Conservation (phyloP, 192 early-diverging fungal genomes). For the Phycomyces blakesleeanus region DNA sequence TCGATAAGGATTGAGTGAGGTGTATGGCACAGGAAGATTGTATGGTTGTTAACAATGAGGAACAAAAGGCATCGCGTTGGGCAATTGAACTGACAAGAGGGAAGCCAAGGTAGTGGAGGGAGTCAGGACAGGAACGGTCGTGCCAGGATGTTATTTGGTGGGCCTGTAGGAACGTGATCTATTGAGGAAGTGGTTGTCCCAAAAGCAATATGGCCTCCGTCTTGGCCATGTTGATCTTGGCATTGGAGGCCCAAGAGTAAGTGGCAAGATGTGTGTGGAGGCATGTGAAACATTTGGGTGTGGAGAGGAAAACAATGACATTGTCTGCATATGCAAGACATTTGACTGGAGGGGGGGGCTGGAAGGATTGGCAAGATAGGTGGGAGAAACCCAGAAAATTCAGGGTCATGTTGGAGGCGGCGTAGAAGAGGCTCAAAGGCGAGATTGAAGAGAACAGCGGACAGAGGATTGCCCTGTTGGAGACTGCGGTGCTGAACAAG, state of each 20-base stretch:
- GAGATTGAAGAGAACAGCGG: not conserved
- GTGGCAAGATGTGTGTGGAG: not conserved
- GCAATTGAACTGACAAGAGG: not conserved
- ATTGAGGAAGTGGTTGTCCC: not conserved
- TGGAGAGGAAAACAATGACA: not conserved
- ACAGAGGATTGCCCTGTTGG: conserved; percentile 27
- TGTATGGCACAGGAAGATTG: too few species aligned
- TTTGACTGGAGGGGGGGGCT: not conserved
- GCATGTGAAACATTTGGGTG: not conserved
- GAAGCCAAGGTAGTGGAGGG: not conserved
- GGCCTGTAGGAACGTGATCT: too few species aligned
- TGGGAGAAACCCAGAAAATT: not conserved
- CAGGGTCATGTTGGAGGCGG: not conserved
- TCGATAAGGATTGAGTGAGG: not conserved
- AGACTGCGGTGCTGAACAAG: conserved; percentile 16
- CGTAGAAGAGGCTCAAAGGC: conserved; percentile 13
- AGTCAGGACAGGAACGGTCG: not conserved
- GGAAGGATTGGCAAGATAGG: not conserved
- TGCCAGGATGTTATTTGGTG: not conserved
- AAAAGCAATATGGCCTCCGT: not conserved
- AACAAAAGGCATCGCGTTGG: not conserved
- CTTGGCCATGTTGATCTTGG: conserved; percentile 6
- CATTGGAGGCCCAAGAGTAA: conserved; percentile 7
- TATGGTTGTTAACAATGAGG: too few species aligned
- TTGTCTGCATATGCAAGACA: conserved; percentile 14